Evolutionary conservation across 163 green algal genomes (phyloP), one percentile per base, ranked within the genome.

Genomic region (Trebouxiophyceae sp.): DNA sequence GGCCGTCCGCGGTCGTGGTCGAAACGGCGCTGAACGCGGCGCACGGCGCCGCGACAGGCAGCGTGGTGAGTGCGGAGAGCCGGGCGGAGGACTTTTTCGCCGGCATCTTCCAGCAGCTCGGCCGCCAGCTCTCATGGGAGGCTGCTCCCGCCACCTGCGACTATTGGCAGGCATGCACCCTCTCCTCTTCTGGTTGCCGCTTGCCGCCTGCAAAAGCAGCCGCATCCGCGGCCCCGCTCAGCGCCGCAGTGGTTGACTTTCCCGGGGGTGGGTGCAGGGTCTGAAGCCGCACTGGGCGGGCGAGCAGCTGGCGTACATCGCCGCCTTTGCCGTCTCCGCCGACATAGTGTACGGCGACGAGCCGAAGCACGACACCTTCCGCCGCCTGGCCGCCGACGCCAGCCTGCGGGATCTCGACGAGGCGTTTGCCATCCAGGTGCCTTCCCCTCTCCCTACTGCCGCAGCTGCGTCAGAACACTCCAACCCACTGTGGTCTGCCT

Each of bases 221-320:
- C n/a, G n/a, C n/a, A n/a, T n/a, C n/a, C n/a, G n/a, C n/a, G n/a
- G n/a, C n/a, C n/a, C n/a, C 39, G 39, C 12, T 50, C 39, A 50
- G 12, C 39, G 12, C 39, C 19, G 39, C 19, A 16, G 12, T 50
- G 12, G 19, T 50, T 12, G 19, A 50, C 12, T 50, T 16, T n/a
- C 12, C 39, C 19, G 39, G 12, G 39, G 39, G 19, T 50, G 39
- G 12, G 39, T 50, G 34, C 23, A 67, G 45, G 66, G 81, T 58
- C 65, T 87, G 20, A 60, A 30, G 45, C 24, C 6, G 26, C 67
- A 83, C 45, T 83, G 84, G 46, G 74, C 74, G 26, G 84, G 82
- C 23, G 87, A 94, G 73, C 81, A 90, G 71, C 70, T 94, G 30
- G 86, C 80, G 0, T 94, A 94, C 75, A 76, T 91, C 28, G 83